phyloP scores from a whole-genome alignment of 177 flowering plant species.

The Vitis hybrid region DNA sequence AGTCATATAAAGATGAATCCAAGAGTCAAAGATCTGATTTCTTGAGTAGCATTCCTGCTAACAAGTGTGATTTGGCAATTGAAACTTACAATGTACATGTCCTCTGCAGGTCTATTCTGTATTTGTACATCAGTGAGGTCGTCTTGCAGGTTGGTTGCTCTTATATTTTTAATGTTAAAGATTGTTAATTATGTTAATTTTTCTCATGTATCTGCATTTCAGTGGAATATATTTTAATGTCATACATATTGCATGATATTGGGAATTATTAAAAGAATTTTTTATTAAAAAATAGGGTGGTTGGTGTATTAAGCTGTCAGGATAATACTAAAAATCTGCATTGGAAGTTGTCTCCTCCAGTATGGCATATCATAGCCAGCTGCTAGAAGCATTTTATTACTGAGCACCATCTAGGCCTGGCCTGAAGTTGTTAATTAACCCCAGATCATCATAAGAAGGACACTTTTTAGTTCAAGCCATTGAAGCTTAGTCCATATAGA shows the following conservation, averaged over 20 bases:
- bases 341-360: background rate
- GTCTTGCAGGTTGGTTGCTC: slow-evolving; percentile 62
- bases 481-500: slow-evolving; percentile 1
- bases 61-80: background rate
- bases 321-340: background rate
- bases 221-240: background rate
- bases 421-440: background rate
- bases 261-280: too few species aligned
- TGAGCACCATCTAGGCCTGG: background rate
- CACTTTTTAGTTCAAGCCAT: background rate
- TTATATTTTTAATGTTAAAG: background rate
- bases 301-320: too few species aligned
- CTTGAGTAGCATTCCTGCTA: background rate
- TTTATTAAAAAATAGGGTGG: too few species aligned
- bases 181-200: background rate
- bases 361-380: background rate
- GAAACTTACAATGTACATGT: slow-evolving; percentile 10
- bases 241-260: too few species aligned
- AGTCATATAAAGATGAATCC: background rate
- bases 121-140: slow-evolving; percentile 71
- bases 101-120: slow-evolving; percentile 60
- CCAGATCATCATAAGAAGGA: background rate
- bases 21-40: background rate
- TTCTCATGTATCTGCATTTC: background rate
- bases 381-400: background rate